Evolutionary conservation across 1,139 yeast species (phyloP), one percentile per base, ranked within the genome.

Genomic region (Blastobotrys serpentis): DNA sequence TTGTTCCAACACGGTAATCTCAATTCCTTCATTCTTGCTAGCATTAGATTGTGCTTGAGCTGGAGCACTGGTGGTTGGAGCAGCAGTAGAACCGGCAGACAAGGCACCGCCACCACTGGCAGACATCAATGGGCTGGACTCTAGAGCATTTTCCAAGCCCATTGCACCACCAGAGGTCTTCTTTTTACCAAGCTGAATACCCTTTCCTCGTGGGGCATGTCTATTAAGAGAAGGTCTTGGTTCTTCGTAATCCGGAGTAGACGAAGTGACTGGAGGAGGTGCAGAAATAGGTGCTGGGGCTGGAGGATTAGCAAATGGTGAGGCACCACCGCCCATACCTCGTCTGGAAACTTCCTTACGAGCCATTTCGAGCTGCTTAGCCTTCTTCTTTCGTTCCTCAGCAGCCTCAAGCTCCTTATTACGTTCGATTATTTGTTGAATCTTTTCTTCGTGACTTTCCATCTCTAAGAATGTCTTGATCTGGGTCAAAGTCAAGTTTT

Each of bases 361-460:
- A 58, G 71, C 75, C 56, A 66, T 54, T 64, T 90, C 96, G 56
- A 94, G 85, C 69, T 92, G 97, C 69, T 86, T 87, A 43, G 98
- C 98, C 67, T 88, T 84, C 69, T 95, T 86, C 73, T 90, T 92
- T 69, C 98, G 84, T 70, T 92, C 97, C 69, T 92, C 98, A 46
- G 89, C 84, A 40, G 98, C 98, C 70, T 92, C 98, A 64, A 88
- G 75, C 71, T 92, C 98, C 72, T 92, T 94, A 72, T 92, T 92
- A 66, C 95, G 82, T 69, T 92, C 98, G 62, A 94, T 92, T 65
- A 92, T 90, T 67, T 94, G 98, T 73, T 92, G 98, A 63, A 94
- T 90, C 74, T 88, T 90, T 71, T 94, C 99, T 70, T 94, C 98
- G 65, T 92, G 98, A 36, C 96, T 86, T 70, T 94, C 98, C 98